These are phyloP conservation scores for Leptographium galeiforme DNA, from an alignment of 2,329 filamentous ascomycete genomes.

Conservation along the genomic window DNA sequence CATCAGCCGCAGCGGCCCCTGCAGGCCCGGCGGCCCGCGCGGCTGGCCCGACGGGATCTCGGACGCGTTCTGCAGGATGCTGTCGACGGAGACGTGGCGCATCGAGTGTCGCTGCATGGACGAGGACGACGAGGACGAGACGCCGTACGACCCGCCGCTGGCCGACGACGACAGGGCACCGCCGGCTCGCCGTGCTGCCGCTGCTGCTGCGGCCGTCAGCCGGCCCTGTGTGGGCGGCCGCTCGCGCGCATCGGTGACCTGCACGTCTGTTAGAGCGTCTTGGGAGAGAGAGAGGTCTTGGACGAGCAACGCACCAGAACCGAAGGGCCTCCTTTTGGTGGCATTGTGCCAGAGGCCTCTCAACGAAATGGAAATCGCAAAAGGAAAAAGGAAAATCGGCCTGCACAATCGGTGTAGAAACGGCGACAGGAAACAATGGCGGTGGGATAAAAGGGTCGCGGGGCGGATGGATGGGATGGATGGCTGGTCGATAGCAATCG, in stretches of 20 bases:
- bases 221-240: slow-evolving; percentile 19
- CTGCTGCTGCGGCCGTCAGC: too few species aligned
- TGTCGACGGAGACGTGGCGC: slow-evolving; percentile 82
- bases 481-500: not conserved
- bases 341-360: not conserved
- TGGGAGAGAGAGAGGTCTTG: too few species aligned
- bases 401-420: too few species aligned
- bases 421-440: too few species aligned
- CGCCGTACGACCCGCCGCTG: not conserved
- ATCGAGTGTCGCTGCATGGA: slow-evolving; percentile 31
- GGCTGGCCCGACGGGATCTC: slow-evolving; percentile 93
- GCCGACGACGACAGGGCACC: slow-evolving; percentile 14
- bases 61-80: slow-evolving; percentile 83
- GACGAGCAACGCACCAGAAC: slow-evolving; percentile 36
- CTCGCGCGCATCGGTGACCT: slow-evolving; percentile 47
- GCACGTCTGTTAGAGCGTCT: not conserved
- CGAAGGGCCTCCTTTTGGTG: slow-evolving; percentile 41
- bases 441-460: too few species aligned
- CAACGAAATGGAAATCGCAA: too few species aligned
- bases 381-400: too few species aligned
- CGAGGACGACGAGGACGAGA: slow-evolving; percentile 12
- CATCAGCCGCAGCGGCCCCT: slow-evolving; percentile 22
- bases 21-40: slow-evolving; percentile 51
- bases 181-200: slow-evolving; percentile 5
- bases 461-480: not conserved